These are phyloP conservation scores for Scedosporium dehoogii DNA, from an alignment of 2,329 filamentous ascomycete species.

Conservation along the genomic window DNA sequence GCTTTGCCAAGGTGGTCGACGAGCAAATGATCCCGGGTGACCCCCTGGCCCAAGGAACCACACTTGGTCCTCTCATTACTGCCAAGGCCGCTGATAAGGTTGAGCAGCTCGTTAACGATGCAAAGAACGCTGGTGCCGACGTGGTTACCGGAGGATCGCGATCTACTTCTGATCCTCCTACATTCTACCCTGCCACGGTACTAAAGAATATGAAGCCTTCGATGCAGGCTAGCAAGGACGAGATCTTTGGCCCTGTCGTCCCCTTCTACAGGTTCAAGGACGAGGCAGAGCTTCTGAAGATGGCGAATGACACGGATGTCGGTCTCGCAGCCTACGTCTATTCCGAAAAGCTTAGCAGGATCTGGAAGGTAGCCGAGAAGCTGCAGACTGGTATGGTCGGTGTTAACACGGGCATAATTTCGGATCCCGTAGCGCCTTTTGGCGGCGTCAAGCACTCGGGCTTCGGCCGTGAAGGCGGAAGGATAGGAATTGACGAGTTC, in stretches of 20 bases:
- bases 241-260: constrained; percentile 42
- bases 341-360: constrained; percentile 5
- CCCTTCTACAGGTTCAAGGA: constrained; percentile 35
- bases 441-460: constrained; percentile 39
- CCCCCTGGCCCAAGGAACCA: constrained; percentile 17
- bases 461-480: constrained; percentile 36
- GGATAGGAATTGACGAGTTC: too few species aligned
- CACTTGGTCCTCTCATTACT: constrained; percentile 52
- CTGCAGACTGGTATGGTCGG: constrained; percentile 9
- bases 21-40: constrained; percentile 38
- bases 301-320: constrained; percentile 39
- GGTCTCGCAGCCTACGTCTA: constrained; percentile 18
- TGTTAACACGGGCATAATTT: constrained; percentile 9
- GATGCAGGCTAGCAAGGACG: constrained; percentile 33
- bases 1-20: constrained; percentile 9
- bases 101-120: constrained; percentile 51
- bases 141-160: not conserved
- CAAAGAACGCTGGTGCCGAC: constrained; percentile 24
- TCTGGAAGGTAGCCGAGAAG: constrained; percentile 5
- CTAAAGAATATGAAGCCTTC: constrained; percentile 22
- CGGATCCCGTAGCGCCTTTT: constrained; percentile 32
- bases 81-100: constrained; percentile 53
- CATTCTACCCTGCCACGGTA: constrained; percentile 26
- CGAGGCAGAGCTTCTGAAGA: constrained; percentile 33
- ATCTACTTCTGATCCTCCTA: too few species aligned